A percentile compares a stretch with the other conserved stretches of the same genome.
phyloP scores from a whole-genome alignment of 148 eudicot genomes.

The Camellia sinensis region DNA sequence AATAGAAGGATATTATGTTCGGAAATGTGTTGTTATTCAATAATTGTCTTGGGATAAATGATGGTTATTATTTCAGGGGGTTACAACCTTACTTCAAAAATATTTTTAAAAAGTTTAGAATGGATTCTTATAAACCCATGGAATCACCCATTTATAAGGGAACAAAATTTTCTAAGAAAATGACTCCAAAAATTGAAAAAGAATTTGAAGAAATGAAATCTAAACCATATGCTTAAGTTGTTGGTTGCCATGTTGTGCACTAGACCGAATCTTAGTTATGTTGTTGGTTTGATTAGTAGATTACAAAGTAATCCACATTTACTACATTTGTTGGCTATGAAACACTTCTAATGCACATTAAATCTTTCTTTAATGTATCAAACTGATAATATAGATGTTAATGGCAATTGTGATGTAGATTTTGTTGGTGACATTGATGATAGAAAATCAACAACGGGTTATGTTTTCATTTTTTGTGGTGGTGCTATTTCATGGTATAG shows the following conservation, averaged over 20 bases:
- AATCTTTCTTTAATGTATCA: too few species aligned
- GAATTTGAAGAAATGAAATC: background rate
- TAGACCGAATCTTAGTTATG: too few species aligned
- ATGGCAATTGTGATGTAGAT: background rate
- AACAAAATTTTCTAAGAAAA: background rate
- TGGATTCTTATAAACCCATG: background rate
- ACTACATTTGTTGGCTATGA: too few species aligned
- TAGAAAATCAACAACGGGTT: background rate
- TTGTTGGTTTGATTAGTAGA: too few species aligned
- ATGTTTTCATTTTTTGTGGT: conserved; percentile 2
- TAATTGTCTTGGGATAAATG: too few species aligned
- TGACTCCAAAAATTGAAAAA: background rate
- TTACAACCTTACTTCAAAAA: too few species aligned
- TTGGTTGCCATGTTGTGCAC: background rate
- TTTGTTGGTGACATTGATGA: background rate
- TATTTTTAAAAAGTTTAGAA: too few species aligned
- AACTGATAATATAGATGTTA: background rate
- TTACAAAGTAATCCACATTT: too few species aligned
- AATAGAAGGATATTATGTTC: too few species aligned
- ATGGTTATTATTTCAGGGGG: too few species aligned
- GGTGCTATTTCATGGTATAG: background rate
- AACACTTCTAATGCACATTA: too few species aligned
- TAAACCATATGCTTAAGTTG: background rate
- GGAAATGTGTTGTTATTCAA: too few species aligned
- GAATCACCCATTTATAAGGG: background rate